phyloP scores from a whole-genome alignment of 179 eudicot genomes.

The Amaranthus tricolor region DNA sequence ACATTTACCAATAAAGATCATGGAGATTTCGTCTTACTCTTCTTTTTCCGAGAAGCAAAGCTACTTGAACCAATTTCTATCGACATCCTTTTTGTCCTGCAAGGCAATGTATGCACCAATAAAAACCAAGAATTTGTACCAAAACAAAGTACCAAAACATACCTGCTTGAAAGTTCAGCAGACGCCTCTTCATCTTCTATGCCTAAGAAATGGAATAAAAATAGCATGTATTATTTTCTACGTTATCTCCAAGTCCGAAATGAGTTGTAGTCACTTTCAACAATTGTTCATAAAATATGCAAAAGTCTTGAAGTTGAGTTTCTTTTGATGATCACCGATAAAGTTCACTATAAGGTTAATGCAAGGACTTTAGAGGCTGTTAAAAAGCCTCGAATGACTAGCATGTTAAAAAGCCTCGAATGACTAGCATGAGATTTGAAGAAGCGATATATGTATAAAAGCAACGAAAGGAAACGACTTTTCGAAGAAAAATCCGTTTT shows the following conservation, averaged over 20 bases:
- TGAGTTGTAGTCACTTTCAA: neutral
- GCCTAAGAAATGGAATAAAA: constrained; percentile 27
- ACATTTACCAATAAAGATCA: constrained; percentile 19
- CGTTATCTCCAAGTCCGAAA: neutral
- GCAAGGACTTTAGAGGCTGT: too few species aligned
- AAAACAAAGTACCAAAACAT: constrained; percentile 2
- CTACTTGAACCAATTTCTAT: constrained; percentile 75
- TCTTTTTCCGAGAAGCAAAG: constrained; percentile 70
- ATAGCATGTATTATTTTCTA: neutral
- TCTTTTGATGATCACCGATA: too few species aligned
- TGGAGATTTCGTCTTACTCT: constrained; percentile 49
- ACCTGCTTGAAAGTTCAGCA: constrained; percentile 59
- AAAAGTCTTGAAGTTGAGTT: neutral
- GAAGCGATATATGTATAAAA: too few species aligned
- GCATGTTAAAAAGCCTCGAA: too few species aligned
- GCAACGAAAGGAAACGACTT: too few species aligned
- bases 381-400: too few species aligned
- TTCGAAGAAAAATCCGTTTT: too few species aligned
- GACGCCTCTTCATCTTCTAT: constrained; percentile 43
- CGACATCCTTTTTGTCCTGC: constrained; percentile 79
- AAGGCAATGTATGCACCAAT: constrained; percentile 3
- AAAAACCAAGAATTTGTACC: neutral
- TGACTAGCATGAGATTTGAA: too few species aligned
- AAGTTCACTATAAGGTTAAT: too few species aligned
- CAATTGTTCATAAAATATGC: neutral